A percentile compares a stretch with the other conserved stretches of the same genome.
Conservation (phyloP, 2,329 filamentous ascomycete genomes). For the Nannizziopsis barbatae region DNA sequence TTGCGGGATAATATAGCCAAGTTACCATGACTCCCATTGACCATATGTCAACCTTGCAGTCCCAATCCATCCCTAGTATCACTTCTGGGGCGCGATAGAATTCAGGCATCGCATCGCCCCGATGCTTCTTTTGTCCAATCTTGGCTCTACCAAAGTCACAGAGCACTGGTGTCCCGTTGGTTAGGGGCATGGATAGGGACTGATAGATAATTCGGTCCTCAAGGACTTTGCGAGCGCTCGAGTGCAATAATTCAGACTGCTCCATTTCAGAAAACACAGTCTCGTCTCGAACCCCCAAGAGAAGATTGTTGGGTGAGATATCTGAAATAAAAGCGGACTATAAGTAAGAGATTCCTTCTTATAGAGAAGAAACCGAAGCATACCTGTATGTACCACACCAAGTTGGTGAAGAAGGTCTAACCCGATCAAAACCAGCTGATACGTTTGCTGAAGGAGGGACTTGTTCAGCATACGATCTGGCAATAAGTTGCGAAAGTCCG, state of each 20-base stretch:
- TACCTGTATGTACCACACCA: slow-evolving; percentile 8
- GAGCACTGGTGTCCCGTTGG: slow-evolving; percentile 19
- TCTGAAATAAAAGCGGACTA: slow-evolving; percentile 16
- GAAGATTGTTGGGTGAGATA: slow-evolving; percentile 25
- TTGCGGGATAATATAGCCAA: not conserved
- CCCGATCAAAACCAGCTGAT: slow-evolving; percentile 6
- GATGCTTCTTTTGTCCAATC: slow-evolving; percentile 14
- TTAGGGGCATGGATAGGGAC: slow-evolving; percentile 17
- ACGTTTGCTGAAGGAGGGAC: slow-evolving; percentile 7
- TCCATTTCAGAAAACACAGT: slow-evolving; percentile 23
- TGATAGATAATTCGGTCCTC: slow-evolving; percentile 22
- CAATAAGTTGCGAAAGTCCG: slow-evolving; percentile 9
- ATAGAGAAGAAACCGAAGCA: not conserved
- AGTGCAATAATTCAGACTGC: slow-evolving; percentile 19
- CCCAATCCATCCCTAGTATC: slow-evolving; percentile 23
- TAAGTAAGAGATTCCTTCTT: too few species aligned
- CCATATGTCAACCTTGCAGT: slow-evolving; percentile 25
- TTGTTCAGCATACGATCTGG: slow-evolving; percentile 1
- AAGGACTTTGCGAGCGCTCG: slow-evolving; percentile 22
- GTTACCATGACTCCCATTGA: slow-evolving; percentile 21
- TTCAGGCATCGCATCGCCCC: slow-evolving; percentile 21
- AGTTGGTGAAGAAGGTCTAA: slow-evolving; percentile 7
- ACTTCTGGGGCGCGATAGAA: slow-evolving; percentile 25
- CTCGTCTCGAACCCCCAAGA: slow-evolving; percentile 23
- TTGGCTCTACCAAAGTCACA: slow-evolving; percentile 24